These are phyloP conservation scores for Ascochyta fabae DNA, from an alignment of 2,329 filamentous ascomycete species.

Conservation along the genomic window DNA sequence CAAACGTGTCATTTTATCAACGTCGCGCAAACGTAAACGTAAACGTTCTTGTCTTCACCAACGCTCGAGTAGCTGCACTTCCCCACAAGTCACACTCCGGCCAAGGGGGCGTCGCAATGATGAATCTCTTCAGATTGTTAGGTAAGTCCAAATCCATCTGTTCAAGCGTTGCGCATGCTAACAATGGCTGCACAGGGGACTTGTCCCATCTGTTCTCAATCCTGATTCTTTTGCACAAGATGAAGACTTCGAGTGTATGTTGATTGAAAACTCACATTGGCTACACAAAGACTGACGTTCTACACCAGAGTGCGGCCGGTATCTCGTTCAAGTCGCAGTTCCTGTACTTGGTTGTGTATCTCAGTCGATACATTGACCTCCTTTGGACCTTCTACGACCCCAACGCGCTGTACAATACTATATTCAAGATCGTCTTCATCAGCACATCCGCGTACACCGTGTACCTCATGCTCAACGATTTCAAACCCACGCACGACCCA, in stretches of 20 bases:
- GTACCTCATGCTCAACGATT: constrained; percentile 97
- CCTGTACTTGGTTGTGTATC: constrained; percentile 91
- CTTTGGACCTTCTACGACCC: constrained; percentile 83
- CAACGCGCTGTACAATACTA: constrained; percentile 77
- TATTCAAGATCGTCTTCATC: constrained; percentile 97
- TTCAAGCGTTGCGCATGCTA: constrained; percentile 29
- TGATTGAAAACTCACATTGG: too few species aligned
- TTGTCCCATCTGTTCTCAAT: constrained; percentile 95
- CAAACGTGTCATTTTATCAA: constrained; percentile 49
- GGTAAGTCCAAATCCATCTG: constrained; percentile 55
- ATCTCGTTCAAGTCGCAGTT: constrained; percentile 99
- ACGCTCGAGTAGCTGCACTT: constrained; percentile 23
- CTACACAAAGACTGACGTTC: constrained; percentile 1
- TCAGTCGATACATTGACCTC: constrained; percentile 89
- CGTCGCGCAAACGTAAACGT: constrained; percentile 13
- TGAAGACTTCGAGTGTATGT: constrained; percentile 83
- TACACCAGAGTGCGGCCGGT: constrained; percentile 78
- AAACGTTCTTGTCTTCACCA: constrained; percentile 7
- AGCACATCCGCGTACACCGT: constrained; percentile 88
- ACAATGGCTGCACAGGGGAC: constrained; percentile 68
- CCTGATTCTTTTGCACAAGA: constrained; percentile 94
- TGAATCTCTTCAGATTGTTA: constrained; percentile 74
- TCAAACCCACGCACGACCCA: constrained; percentile 96
- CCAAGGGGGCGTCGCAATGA: constrained; percentile 49
- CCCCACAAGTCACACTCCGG: constrained; percentile 25